Conservation (phyloP, 495 filamentous ascomycete species). For the Penicillium cosmopolitanum region DNA sequence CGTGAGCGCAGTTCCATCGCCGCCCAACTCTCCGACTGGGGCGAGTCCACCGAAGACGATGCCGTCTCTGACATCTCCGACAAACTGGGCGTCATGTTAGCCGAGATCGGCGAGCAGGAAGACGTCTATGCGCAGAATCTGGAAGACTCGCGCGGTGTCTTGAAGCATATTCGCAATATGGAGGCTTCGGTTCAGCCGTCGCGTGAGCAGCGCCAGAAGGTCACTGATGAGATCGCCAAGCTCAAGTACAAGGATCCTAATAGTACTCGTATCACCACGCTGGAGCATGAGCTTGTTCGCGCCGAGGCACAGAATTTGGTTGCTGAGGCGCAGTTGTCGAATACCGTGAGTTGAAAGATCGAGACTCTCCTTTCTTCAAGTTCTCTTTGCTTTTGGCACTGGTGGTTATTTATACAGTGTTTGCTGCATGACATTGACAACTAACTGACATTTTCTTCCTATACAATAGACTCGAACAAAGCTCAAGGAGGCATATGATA, state of each 20-base stretch:
- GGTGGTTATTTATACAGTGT: no score
- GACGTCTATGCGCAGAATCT: slow-evolving; percentile 82
- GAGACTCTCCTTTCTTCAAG: neutral
- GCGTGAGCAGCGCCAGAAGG: slow-evolving; percentile 79
- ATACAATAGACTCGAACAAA: slow-evolving; percentile 77
- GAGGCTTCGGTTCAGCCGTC: slow-evolving; percentile 92
- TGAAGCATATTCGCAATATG: slow-evolving; percentile 92
- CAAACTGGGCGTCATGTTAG: slow-evolving; percentile 89
- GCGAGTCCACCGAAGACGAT: slow-evolving; percentile 84
- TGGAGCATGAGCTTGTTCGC: slow-evolving; percentile 95
- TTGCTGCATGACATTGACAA: neutral
- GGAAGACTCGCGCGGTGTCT: slow-evolving; percentile 75
- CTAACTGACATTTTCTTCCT: slow-evolving; percentile 12
- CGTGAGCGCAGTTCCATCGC: slow-evolving; percentile 82
- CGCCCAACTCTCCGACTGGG: slow-evolving; percentile 94
- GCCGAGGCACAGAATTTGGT: slow-evolving; percentile 95
- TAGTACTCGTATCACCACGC: slow-evolving; percentile 70
- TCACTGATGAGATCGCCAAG: slow-evolving; percentile 86
- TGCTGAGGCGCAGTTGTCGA: slow-evolving; percentile 94
- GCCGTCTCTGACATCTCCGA: slow-evolving; percentile 86
- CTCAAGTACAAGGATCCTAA: slow-evolving; percentile 88
- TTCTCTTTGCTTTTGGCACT: neutral
- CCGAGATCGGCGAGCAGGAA: slow-evolving; percentile 91
- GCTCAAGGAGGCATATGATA: slow-evolving; percentile 88
- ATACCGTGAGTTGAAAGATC: slow-evolving; percentile 62